phyloP scores from a whole-genome alignment of 164 flowering plant species.

The Amborella trichopoda region DNA sequence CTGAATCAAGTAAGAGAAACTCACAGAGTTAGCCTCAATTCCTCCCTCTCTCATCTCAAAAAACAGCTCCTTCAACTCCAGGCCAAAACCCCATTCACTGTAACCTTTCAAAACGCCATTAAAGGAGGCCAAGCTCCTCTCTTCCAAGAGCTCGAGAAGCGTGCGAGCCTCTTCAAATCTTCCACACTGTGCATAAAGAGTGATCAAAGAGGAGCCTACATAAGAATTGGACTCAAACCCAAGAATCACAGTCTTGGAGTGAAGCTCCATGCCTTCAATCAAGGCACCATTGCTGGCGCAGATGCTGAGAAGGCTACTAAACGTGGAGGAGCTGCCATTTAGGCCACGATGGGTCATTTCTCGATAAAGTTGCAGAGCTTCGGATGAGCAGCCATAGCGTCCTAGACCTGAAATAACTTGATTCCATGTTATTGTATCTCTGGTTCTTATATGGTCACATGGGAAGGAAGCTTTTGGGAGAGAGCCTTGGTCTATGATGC shows the following conservation, averaged over 20 bases:
- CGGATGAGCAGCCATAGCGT: slow-evolving; percentile 19
- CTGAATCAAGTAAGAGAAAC: slow-evolving; percentile 44
- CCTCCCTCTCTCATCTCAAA: slow-evolving; percentile 25
- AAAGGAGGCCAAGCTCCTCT: slow-evolving; percentile 43
- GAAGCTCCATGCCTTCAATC: slow-evolving; percentile 43
- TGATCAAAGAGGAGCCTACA: slow-evolving; percentile 42
- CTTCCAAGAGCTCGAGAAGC: slow-evolving; percentile 39
- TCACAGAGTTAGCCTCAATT: slow-evolving; percentile 40
- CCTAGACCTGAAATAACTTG: slow-evolving; percentile 38
- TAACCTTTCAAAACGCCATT: slow-evolving; percentile 48
- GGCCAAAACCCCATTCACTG: slow-evolving; percentile 25
- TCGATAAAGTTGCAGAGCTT: slow-evolving; percentile 25
- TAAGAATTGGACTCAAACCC: slow-evolving; percentile 41
- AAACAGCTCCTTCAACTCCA: slow-evolving; percentile 22
- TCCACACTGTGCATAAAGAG: slow-evolving; percentile 42
- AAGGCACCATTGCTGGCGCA: slow-evolving; percentile 38
- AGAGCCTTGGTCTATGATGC: too few relatives aligned
- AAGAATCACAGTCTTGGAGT: slow-evolving; percentile 36
- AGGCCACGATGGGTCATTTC: slow-evolving; percentile 43
- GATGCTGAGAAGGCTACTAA: slow-evolving; percentile 41
- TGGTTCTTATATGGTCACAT: too few relatives aligned
- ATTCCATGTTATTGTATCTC: slow-evolving; percentile 52
- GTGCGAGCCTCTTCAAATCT: slow-evolving; percentile 18
- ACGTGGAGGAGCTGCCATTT: slow-evolving; percentile 41
- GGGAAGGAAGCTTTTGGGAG: too few relatives aligned